Evolutionary conservation across 192 early-diverging fungal genomes (phyloP).

Genomic region (Coemansia brasiliensis): DNA sequence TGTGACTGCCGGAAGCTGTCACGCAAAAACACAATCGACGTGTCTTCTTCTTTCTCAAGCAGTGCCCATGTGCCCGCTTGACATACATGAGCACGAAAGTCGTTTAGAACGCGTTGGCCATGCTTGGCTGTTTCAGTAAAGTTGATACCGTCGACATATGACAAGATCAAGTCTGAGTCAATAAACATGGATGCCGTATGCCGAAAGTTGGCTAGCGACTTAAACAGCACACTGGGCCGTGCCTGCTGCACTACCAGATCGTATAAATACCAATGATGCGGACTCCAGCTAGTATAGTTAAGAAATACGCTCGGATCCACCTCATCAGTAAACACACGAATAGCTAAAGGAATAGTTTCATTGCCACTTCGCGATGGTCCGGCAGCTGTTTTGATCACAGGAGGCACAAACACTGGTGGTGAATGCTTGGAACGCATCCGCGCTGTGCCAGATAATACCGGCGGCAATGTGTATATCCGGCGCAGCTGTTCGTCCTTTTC

Average conservation of each 20-base stretch:
- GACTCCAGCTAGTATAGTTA: conserved; percentile 27
- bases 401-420: conserved; percentile 35
- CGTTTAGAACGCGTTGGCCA: conserved; percentile 35
- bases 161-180: conserved; percentile 39
- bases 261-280: conserved; percentile 40
- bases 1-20: conserved; percentile 35
- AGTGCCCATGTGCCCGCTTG: conserved; percentile 49
- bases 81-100: conserved; percentile 48
- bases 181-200: conserved; percentile 49
- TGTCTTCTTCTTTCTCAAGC: conserved; percentile 25
- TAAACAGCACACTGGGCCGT: conserved; percentile 12
- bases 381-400: conserved; percentile 2
- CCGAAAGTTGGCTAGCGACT: conserved; percentile 29
- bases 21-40: conserved; percentile 47
- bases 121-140: conserved; percentile 39
- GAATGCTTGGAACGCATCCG: conserved; percentile 3
- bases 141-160: conserved; percentile 43
- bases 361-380: conserved; percentile 11
- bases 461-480: conserved; percentile 27
- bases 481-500: conserved; percentile 49
- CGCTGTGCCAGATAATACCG: neutral
- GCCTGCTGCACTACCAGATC: conserved; percentile 17
- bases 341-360: conserved; percentile 22
- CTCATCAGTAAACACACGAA: conserved; percentile 30
- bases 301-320: conserved; percentile 38